Percentiles rank a stretch among this genome's conserved stretches.
Evolutionary conservation across 2,329 filamentous ascomycete species (phyloP).

Genomic region (Sclerotinia trifoliorum): DNA sequence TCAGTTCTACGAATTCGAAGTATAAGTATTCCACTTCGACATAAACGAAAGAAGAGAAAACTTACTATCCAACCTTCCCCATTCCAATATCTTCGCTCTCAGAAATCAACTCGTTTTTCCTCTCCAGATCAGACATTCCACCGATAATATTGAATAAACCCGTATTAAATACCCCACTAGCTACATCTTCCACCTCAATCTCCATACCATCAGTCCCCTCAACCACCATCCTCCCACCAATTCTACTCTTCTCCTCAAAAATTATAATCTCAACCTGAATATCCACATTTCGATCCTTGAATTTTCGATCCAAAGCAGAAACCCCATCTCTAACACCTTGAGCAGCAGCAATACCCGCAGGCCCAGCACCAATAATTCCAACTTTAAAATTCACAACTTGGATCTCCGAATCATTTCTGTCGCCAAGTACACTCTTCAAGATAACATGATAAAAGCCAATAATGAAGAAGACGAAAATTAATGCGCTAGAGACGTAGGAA

Average conservation of each 20-base stretch:
- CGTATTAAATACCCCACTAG: background rate
- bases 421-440: no score
- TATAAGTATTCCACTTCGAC: background rate
- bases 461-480: background rate
- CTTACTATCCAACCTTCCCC: constrained; percentile 10
- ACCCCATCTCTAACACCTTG: background rate
- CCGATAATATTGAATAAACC: background rate
- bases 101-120: background rate
- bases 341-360: constrained; percentile 3
- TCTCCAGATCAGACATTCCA: background rate
- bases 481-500: background rate
- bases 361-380: constrained; percentile 13
- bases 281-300: background rate
- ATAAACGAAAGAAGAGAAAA: background rate
- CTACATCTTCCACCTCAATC: constrained; percentile 18
- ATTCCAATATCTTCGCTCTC: background rate
- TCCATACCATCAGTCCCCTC: background rate
- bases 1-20: background rate
- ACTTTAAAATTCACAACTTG: background rate
- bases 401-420: background rate
- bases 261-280: constrained; percentile 7
- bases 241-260: constrained; percentile 9
- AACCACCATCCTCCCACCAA: constrained; percentile 16
- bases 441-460: background rate
- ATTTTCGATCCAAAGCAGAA: background rate